Evolutionary conservation across 1,284 basidiomycete species (phyloP).

Genomic region (Apiotrichum brassicae): DNA sequence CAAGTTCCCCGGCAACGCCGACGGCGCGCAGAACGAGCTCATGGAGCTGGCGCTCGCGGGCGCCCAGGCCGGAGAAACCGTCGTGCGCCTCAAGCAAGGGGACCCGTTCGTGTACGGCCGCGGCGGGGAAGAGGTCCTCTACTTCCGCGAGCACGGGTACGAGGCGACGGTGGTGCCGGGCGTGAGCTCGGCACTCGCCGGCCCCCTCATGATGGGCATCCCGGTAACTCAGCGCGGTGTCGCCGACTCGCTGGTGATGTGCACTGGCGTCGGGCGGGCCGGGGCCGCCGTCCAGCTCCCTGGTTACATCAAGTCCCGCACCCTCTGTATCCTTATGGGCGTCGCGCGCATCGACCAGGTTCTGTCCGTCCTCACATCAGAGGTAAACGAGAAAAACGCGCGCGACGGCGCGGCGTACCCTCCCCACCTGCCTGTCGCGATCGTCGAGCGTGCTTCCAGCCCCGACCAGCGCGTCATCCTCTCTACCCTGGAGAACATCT

Average conservation of each 20-base stretch:
- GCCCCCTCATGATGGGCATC: slow-evolving; percentile 79
- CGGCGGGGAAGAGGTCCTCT: slow-evolving; percentile 88
- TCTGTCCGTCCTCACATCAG: slow-evolving; percentile 55
- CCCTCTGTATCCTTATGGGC: slow-evolving; percentile 86
- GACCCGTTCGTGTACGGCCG: slow-evolving; percentile 93
- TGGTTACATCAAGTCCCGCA: slow-evolving; percentile 74
- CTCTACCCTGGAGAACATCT: slow-evolving; percentile 70
- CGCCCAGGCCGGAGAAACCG: slow-evolving; percentile 69
- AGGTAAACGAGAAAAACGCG: slow-evolving; percentile 12
- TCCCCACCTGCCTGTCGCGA: slow-evolving; percentile 70
- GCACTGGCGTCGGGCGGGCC: slow-evolving; percentile 84
- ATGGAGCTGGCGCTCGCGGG: slow-evolving; percentile 84
- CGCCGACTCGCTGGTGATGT: slow-evolving; percentile 79
- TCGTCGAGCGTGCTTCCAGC: slow-evolving; percentile 87
- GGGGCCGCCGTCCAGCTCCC: slow-evolving; percentile 81
- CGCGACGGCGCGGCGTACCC: slow-evolving; percentile 64
- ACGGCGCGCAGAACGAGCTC: slow-evolving; percentile 87
- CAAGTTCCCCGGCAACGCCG: slow-evolving; percentile 96
- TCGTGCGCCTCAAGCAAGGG: slow-evolving; percentile 94
- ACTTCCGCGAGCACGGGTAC: slow-evolving; percentile 77
- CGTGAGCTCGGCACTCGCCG: slow-evolving; percentile 80
- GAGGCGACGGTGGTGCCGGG: slow-evolving; percentile 82
- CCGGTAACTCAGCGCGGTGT: slow-evolving; percentile 94
- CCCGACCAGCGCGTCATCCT: slow-evolving; percentile 81
- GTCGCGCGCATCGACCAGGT: slow-evolving; percentile 76